Percentiles rank a stretch among this genome's conserved stretches.
phyloP scores from a whole-genome alignment of 495 filamentous ascomycete genomes.

The Terfezia claveryi region DNA sequence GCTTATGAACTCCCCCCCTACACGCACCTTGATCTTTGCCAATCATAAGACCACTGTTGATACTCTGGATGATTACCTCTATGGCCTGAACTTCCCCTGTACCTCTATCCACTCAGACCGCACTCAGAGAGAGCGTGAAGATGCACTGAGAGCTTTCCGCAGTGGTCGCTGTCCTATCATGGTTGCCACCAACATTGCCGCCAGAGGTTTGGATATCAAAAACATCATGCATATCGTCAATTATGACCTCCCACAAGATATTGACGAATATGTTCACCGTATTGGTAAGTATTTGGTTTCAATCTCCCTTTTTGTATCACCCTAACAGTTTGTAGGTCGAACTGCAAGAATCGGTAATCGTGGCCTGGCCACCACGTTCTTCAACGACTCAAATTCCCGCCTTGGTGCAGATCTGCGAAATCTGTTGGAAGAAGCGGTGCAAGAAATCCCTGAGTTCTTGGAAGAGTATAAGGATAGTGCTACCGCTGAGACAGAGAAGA shows the following conservation, averaged over 20 bases:
- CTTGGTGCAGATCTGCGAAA: conserved; percentile 51
- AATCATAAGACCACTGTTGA: conserved; percentile 58
- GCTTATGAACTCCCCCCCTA: conserved; percentile 40
- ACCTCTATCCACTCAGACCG: conserved; percentile 75
- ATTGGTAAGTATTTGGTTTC: conserved; percentile 39
- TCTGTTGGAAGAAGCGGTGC: conserved; percentile 54
- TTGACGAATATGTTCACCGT: conserved; percentile 80
- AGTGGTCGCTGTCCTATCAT: conserved; percentile 51
- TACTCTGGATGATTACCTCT: conserved; percentile 68
- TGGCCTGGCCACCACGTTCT: conserved; percentile 77
- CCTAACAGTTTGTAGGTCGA: conserved; percentile 39
- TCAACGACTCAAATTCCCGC: conserved; percentile 46
- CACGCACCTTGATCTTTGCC: conserved; percentile 78
- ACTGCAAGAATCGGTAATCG: conserved; percentile 83
- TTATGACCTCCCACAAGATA: conserved; percentile 83
- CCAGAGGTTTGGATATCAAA: conserved; percentile 76
- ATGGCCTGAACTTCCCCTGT: conserved; percentile 50
- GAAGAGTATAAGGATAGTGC: conserved; percentile 21
- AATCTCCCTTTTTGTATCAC: neutral
- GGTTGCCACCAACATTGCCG: conserved; percentile 61
- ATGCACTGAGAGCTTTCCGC: conserved; percentile 68
- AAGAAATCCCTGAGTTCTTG: conserved; percentile 66
- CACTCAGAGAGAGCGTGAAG: conserved; percentile 81
- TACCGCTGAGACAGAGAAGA: no score
- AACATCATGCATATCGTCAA: conserved; percentile 85